A percentile compares a stretch with the other conserved stretches of the same genome.
Conservation (phyloP, 495 filamentous ascomycete genomes). For the Tuber borchii region DNA sequence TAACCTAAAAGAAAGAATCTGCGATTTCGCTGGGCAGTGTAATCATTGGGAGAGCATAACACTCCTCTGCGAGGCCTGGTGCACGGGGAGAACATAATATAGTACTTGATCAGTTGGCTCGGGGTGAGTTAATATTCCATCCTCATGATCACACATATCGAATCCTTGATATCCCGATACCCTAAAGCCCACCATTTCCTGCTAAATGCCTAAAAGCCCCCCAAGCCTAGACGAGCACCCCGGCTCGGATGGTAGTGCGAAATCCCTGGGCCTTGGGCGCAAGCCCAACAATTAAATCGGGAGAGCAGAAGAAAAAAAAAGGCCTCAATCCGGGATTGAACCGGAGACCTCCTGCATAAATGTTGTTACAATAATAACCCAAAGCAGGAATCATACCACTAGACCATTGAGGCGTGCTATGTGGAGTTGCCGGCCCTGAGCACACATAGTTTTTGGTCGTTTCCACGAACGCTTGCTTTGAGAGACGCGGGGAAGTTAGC, state of each 20-base stretch:
- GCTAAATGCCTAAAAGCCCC: not conserved
- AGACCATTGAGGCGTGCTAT: conserved; percentile 25
- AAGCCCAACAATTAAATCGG: not conserved
- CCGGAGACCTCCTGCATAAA: conserved; percentile 30
- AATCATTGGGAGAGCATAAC: not conserved
- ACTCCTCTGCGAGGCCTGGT: not conserved
- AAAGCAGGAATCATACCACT: conserved; percentile 35
- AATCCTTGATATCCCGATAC: not conserved
- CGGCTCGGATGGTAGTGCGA: not conserved
- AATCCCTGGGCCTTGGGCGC: not conserved
- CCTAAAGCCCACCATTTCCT: not conserved
- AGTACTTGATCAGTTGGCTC: not conserved
- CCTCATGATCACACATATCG: not conserved
- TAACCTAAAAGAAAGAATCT: not conserved
- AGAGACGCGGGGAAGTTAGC: not conserved
- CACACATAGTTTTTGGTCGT: not conserved
- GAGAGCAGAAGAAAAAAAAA: conserved; percentile 3
- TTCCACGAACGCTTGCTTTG: not conserved
- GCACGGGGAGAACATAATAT: not conserved
- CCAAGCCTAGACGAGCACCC: no score
- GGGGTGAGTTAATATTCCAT: not conserved
- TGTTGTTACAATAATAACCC: conserved; percentile 12
- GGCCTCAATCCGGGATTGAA: conserved; percentile 34
- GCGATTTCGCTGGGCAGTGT: not conserved
- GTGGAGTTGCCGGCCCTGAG: accelerated